These are phyloP conservation scores for Aspergillus sp. DNA, from an alignment of 2,329 filamentous ascomycete species.

Conservation along the genomic window DNA sequence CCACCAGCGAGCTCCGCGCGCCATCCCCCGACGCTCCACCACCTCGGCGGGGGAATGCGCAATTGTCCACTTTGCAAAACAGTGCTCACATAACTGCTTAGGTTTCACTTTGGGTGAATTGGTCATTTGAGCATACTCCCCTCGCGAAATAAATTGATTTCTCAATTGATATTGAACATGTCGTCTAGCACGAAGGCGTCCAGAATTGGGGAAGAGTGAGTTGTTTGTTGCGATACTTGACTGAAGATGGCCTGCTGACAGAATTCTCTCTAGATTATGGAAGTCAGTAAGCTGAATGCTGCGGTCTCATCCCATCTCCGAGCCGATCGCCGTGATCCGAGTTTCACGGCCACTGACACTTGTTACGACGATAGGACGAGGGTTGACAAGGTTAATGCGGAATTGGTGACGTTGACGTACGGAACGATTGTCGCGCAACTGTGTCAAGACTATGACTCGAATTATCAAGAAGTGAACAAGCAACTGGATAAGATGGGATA, in stretches of 20 bases:
- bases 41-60: slow-evolving; percentile 19
- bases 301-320: neutral
- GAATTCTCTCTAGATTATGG: slow-evolving; percentile 68
- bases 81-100: too few relatives aligned
- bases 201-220: slow-evolving; percentile 73
- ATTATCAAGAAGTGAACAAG: slow-evolving; percentile 95
- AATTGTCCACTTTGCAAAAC: slow-evolving; percentile 8
- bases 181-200: slow-evolving; percentile 61
- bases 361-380: slow-evolving; percentile 63
- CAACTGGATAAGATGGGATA: slow-evolving; percentile 99
- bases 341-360: slow-evolving; percentile 13
- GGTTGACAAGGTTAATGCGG: slow-evolving; percentile 96
- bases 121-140: too few relatives aligned
- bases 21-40: slow-evolving; percentile 13
- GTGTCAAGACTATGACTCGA: slow-evolving; percentile 91
- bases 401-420: slow-evolving; percentile 95
- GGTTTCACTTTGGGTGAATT: too few relatives aligned
- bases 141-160: slow-evolving; percentile 1
- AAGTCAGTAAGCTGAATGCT: slow-evolving; percentile 64
- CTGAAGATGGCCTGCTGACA: slow-evolving; percentile 20
- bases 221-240: slow-evolving; percentile 12
- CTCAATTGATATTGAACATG: slow-evolving; percentile 34
- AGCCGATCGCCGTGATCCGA: neutral
- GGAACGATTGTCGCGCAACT: slow-evolving; percentile 95
- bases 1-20: slow-evolving; percentile 19